Percentiles rank a stretch among this genome's conserved stretches.
Evolutionary conservation across 1,139 yeast genomes (phyloP).

Genomic region (Yamadazyma blattariae): DNA sequence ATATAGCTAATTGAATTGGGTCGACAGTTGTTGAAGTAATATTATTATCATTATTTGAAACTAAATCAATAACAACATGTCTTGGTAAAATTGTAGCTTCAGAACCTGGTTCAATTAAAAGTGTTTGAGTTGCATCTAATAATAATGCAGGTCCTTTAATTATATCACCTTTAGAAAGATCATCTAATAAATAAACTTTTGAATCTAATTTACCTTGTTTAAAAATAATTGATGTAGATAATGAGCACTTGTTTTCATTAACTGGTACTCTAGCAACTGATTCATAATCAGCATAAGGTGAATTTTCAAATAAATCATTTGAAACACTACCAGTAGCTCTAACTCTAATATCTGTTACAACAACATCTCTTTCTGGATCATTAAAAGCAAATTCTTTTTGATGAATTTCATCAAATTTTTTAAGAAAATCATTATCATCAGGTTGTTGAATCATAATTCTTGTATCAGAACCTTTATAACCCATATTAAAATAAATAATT

Average conservation of each 20-base stretch:
- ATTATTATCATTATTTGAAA: slow-evolving; percentile 8
- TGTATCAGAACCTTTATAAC: slow-evolving; percentile 22
- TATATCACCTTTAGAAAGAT: slow-evolving; percentile 16
- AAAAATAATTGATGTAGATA: slow-evolving; percentile 8
- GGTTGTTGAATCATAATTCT: slow-evolving; percentile 19
- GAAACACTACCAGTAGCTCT: slow-evolving; percentile 27
- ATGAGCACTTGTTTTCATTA: slow-evolving; percentile 1
- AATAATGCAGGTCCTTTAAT: slow-evolving; percentile 19
- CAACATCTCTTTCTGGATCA: slow-evolving; percentile 44
- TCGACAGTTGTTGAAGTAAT: slow-evolving; percentile 15
- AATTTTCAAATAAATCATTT: slow-evolving; percentile 10
- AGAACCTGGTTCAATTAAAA: slow-evolving; percentile 14
- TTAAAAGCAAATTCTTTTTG: slow-evolving; percentile 69
- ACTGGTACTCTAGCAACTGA: slow-evolving; percentile 4
- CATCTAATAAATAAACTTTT: slow-evolving; percentile 14
- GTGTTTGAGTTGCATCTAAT: slow-evolving; percentile 17
- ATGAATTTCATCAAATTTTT: slow-evolving; percentile 48
- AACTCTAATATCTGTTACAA: slow-evolving; percentile 17
- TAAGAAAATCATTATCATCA: slow-evolving; percentile 23
- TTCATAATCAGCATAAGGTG: slow-evolving; percentile 14
- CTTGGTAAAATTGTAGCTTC: slow-evolving; percentile 13
- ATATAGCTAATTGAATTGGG: slow-evolving; percentile 20
- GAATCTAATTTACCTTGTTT: slow-evolving; percentile 13
- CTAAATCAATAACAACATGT: slow-evolving; percentile 23
- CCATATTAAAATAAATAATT: slow-evolving; percentile 19